Percentiles rank a stretch among this genome's conserved stretches.
phyloP scores from a whole-genome alignment of 805 yeast genomes.

The Ogataea sp. region DNA sequence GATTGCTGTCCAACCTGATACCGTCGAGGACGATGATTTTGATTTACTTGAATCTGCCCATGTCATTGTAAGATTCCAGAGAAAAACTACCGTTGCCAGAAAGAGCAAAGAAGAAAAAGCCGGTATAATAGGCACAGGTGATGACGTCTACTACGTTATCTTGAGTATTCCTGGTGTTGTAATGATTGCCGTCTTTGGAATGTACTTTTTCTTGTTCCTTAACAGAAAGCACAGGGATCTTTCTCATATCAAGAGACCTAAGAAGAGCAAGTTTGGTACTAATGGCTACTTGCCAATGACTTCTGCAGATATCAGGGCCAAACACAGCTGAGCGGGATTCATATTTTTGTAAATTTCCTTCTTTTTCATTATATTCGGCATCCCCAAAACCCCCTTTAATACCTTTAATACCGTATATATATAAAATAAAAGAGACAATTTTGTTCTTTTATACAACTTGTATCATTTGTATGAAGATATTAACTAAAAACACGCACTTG shows the following conservation, averaged over 20 bases:
- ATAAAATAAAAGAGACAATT: too few species aligned
- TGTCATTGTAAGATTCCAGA: constrained; percentile 37
- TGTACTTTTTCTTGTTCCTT: constrained; percentile 55
- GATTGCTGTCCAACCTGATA: constrained; percentile 68
- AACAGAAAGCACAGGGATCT: constrained; percentile 52
- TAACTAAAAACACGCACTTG: too few species aligned
- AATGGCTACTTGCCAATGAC: constrained; percentile 21
- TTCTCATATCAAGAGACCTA: constrained; percentile 32
- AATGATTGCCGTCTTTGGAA: constrained; percentile 45
- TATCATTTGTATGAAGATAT: too few species aligned
- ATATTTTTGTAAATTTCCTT: too few species aligned
- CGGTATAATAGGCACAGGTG: constrained; percentile 34
- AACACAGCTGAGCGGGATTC: too few species aligned
- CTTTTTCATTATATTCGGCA: too few species aligned
- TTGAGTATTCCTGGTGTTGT: constrained; percentile 64
- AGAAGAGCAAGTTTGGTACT: constrained; percentile 25
- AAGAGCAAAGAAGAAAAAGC: constrained; percentile 26
- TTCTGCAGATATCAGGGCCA: constrained; percentile 20
- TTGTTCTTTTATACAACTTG: too few species aligned
- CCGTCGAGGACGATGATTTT: constrained; percentile 58
- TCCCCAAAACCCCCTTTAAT: too few species aligned
- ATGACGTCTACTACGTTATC: constrained; percentile 46
- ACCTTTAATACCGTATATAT: too few species aligned
- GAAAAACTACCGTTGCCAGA: constrained; percentile 48
- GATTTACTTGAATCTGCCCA: constrained; percentile 33